These are phyloP conservation scores for Eragrostis curvula DNA, from an alignment of 176 grass and related monocot species.

Conservation along the genomic window DNA sequence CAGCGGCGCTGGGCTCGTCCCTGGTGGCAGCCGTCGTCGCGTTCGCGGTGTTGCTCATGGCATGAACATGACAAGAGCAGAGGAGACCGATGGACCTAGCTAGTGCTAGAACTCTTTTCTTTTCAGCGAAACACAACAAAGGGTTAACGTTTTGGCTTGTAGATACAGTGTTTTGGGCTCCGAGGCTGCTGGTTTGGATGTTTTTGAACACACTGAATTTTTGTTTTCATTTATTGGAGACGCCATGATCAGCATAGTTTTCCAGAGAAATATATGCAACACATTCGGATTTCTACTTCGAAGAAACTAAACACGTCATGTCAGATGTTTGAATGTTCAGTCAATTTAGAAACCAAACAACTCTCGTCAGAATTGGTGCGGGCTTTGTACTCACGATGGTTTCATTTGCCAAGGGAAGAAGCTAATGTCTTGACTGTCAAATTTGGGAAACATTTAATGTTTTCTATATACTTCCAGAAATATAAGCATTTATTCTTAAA, in stretches of 20 bases:
- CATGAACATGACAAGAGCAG: background rate
- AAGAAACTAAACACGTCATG: background rate
- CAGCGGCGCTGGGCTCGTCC: background rate
- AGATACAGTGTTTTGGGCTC: constrained; percentile 36
- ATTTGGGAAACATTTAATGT: no score
- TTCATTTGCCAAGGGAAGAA: no score
- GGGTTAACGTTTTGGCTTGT: background rate
- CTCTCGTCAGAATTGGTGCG: no score
- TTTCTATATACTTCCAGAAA: no score
- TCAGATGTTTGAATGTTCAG: background rate
- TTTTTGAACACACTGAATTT: background rate
- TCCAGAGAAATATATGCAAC: background rate
- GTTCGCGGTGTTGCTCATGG: constrained; percentile 32
- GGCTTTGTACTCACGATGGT: no score
- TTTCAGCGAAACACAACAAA: background rate
- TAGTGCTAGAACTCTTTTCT: background rate
- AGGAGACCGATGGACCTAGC: background rate
- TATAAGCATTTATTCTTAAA: no score
- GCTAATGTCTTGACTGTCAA: no score
- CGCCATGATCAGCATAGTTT: background rate
- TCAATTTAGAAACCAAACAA: no score
- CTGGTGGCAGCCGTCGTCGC: background rate
- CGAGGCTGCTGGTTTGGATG: constrained; percentile 11
- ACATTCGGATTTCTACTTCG: background rate
- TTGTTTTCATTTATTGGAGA: background rate